A percentile compares a stretch with the other conserved stretches of the same genome.
Conservation (phyloP, 176 grass and related monocot species). For the Triticum timopheevii region DNA sequence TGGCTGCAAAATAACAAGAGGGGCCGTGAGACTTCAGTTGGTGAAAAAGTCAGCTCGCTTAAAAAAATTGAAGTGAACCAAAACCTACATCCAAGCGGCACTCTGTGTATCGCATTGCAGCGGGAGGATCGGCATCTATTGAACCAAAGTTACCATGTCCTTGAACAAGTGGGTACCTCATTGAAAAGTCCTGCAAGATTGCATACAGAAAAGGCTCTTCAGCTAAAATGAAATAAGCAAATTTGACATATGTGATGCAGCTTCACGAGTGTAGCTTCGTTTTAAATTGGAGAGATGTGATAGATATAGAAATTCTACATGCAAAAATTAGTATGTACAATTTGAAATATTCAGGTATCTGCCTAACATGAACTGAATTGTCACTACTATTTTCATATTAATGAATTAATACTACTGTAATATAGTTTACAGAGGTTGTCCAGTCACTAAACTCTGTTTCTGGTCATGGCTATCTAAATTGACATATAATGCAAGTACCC, state of each 20-base stretch:
- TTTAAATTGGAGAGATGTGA: constrained; percentile 8
- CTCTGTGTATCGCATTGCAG: constrained; percentile 96
- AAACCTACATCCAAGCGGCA: constrained; percentile 96
- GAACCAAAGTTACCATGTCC: constrained; percentile 99
- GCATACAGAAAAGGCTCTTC: constrained; percentile 15
- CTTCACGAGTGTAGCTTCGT: constrained; percentile 9
- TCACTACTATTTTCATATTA: neutral
- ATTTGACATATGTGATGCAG: constrained; percentile 10
- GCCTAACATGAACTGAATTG: constrained; percentile 1
- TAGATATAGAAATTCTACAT: constrained; percentile 13
- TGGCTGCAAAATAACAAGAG: constrained; percentile 62
- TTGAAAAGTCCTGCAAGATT: constrained; percentile 83
- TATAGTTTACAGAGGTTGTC: neutral
- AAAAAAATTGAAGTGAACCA: constrained; percentile 36
- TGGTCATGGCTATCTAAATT: constrained; percentile 3
- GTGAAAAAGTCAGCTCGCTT: constrained; percentile 13
- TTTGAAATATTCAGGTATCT: neutral
- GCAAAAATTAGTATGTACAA: neutral
- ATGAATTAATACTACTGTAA: constrained; percentile 1
- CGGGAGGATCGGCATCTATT: constrained; percentile 95
- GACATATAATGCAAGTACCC: neutral
- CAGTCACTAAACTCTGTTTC: neutral
- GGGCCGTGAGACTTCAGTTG: constrained; percentile 11
- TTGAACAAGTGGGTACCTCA: constrained; percentile 82
- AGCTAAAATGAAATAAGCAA: constrained; percentile 20